Percentiles rank a stretch among this genome's conserved stretches.
Conservation (phyloP, 768 basidiomycete genomes). For the Boletus pseudopeckii region DNA sequence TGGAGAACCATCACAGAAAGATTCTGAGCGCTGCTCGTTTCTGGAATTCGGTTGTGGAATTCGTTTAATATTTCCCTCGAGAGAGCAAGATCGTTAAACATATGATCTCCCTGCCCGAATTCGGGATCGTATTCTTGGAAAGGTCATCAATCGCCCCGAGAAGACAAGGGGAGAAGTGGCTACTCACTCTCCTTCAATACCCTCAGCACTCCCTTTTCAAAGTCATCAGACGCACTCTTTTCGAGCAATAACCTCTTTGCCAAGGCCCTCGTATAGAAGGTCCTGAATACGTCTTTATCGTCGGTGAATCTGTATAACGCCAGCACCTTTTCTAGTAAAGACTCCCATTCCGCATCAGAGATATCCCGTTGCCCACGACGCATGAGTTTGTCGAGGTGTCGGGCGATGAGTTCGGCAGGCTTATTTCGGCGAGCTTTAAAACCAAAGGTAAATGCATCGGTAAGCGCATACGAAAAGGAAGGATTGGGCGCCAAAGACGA, state of each 20-base stretch:
- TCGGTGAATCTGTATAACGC: conserved; percentile 82
- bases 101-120: conserved; percentile 89
- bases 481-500: conserved; percentile 41
- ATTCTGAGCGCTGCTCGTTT: conserved; percentile 41
- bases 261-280: conserved; percentile 84
- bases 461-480: conserved; percentile 63
- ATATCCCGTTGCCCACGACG: conserved; percentile 75
- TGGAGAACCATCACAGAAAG: conserved; percentile 82
- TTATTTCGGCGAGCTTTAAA: conserved; percentile 77
- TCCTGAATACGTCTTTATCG: conserved; percentile 91
- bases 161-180: background rate
- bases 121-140: conserved; percentile 86
- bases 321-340: conserved; percentile 61
- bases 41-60: conserved; percentile 48
- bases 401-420: conserved; percentile 92
- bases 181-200: conserved; percentile 77
- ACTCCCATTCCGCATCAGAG: conserved; percentile 61
- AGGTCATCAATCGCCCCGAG: conserved; percentile 11
- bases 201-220: conserved; percentile 80
- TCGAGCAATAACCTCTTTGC: conserved; percentile 86
- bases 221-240: conserved; percentile 81
- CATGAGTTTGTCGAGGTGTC: conserved; percentile 84
- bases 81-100: conserved; percentile 88
- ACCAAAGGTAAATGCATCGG: conserved; percentile 67
- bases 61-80: conserved; percentile 72